Evolutionary conservation across 257 asterid species (phyloP), one percentile per base, ranked within the genome.

Genomic region (Solanum chilense): DNA sequence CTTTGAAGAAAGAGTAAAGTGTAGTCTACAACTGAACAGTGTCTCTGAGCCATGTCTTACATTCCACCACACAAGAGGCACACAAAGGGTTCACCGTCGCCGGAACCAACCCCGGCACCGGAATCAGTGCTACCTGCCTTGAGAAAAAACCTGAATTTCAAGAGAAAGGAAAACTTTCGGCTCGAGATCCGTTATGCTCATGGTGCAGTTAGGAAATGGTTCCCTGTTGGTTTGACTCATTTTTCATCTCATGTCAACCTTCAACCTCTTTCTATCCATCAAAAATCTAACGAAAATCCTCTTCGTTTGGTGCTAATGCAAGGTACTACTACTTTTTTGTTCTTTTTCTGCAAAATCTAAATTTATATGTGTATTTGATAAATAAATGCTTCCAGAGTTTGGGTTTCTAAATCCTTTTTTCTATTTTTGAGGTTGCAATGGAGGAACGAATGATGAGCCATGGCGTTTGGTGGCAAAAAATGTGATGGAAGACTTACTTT

Each of bases 61-160:
- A 73, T 91, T 66, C 95, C 93, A 23, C 93, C 92, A 15, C 94
- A 93, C 88, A 91, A 78, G 90, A 86, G 95, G 88, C 92, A 88
- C 39, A 39, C 88, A 4, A 83, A 37, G 41, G 87, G 76, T 31
- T 69, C 88, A 31, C 90, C 89, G 62, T 69, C 90, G 31, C 91
- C 89, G 29, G 10, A 89, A 2, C 90, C 87, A 27, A 89, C 89
- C 45, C 93, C 84, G 42, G 42, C 66, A 47, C 84, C 85, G 68
- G 68, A 80, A 31, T 80, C 69, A n/a, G 35, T 86, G 23, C 33
- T 49, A 27, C 87, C 74, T 13, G 25, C 31, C n/a, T 86, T 73
- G 15, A 75, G 31, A 12, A 71, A 14, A 21, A 71, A 35, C 31
- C 69, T 85, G 2, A 70, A 52, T 62, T 31, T 33, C 45, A 85